Percentiles rank a stretch among this genome's conserved stretches.
These are phyloP conservation scores for Sporisorium exsertum DNA, from an alignment of 1,284 basidiomycete genomes.

Conservation along the genomic window DNA sequence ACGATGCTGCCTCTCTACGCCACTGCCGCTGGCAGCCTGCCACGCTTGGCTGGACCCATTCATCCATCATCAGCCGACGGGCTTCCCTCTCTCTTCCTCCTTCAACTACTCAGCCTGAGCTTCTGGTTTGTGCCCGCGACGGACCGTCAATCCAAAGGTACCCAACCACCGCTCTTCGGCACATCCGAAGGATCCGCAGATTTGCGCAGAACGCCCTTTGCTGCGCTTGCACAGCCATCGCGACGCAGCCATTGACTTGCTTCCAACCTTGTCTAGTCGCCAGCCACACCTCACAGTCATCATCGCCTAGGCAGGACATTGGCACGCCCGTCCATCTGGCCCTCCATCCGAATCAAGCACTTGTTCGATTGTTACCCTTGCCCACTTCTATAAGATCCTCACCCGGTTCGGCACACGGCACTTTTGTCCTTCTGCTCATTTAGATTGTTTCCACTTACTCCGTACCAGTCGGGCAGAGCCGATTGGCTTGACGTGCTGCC, in stretches of 20 bases:
- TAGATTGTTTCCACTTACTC: no score
- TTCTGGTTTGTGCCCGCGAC: not conserved
- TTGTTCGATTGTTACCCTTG: not conserved
- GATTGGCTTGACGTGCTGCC: not conserved
- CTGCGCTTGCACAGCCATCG: conserved; percentile 3
- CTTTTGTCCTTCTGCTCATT: no score
- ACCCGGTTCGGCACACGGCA: no score
- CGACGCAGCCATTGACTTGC: not conserved
- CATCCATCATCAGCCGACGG: not conserved
- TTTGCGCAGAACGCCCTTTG: not conserved
- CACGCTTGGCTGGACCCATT: not conserved
- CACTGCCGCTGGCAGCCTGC: not conserved
- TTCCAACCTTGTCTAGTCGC: not conserved
- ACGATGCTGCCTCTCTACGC: conserved; percentile 22
- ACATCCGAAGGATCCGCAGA: not conserved
- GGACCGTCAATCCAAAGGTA: not conserved
- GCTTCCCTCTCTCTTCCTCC: not conserved
- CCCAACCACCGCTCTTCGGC: not conserved
- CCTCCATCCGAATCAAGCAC: not conserved
- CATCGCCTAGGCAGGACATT: not conserved
- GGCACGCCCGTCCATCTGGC: not conserved
- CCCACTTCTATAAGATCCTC: not conserved
- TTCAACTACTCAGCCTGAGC: not conserved
- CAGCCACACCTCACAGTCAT: not conserved
- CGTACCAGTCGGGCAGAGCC: not conserved